Evolutionary conservation across 768 basidiomycete genomes (phyloP), one percentile per base, ranked within the genome.

Genomic region (Gloeophyllum trabeum): DNA sequence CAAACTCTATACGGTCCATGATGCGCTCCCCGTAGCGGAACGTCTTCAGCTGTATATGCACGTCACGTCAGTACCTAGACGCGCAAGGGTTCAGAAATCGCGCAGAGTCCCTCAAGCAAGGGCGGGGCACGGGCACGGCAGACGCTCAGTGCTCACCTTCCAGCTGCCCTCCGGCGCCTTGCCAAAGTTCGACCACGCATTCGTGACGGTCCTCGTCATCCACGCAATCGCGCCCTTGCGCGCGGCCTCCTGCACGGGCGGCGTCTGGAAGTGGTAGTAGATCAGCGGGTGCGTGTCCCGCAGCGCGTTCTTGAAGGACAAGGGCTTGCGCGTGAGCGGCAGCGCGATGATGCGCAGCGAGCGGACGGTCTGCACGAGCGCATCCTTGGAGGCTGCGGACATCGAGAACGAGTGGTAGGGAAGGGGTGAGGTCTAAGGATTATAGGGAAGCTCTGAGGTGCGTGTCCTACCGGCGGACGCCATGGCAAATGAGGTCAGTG

Each of bases 121-220:
- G n/a, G n/a, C n/a, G n/a, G n/a, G n/a, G n/a, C n/a, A n/a, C n/a
- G n/a, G n/a, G n/a, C n/a, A n/a, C n/a, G n/a, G n/a, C n/a, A n/a
- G n/a, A n/a, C n/a, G n/a, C n/a, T n/a, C n/a, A n/a, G n/a, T n/a
- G 61, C 71, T 4, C 47, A 85, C 86, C 74, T 79, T 78, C 86
- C 86, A 89, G 41, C 70, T 75, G 18, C 73, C 75, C 42, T 78
- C 61, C 4, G 63, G 58, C 1, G 80, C 75, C 49, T 77, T 76
- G 7, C 83, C 86, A 52, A 85, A 79, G 16, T 67, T 64, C 20
- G 74, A 65, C 86, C 86, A 89, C 4, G 69, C 57, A 36, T 53
- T 56, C 3, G 69, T 61, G 4, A 61, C 63, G 66, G 67, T 75
- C 4, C 68, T 70, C n/a, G 63, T 51, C 24, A 71, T 36, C 46